These are phyloP conservation scores for Talaromyces ruber DNA, from an alignment of 495 filamentous ascomycete genomes.

Conservation along the genomic window DNA sequence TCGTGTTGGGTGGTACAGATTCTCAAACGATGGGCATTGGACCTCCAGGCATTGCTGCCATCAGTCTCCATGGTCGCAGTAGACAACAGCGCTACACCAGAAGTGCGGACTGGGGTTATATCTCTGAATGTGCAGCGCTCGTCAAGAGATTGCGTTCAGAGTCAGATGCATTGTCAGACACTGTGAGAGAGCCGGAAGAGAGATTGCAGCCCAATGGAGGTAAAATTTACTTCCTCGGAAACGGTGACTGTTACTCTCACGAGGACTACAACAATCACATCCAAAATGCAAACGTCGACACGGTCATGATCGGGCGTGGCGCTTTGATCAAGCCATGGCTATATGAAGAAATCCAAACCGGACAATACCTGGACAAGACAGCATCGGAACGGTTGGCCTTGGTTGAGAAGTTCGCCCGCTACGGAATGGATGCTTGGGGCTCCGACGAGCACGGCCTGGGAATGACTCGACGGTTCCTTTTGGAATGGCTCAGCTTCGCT, in stretches of 20 bases:
- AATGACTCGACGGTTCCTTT: conserved; percentile 76
- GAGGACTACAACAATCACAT: conserved; percentile 77
- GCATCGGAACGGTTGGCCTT: conserved; percentile 77
- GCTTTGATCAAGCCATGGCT: conserved; percentile 96
- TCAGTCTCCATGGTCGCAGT: conserved; percentile 89
- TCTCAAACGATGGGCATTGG: conserved; percentile 50
- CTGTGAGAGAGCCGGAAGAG: conserved; percentile 63
- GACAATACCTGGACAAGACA: conserved; percentile 92
- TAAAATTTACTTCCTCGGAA: conserved; percentile 83
- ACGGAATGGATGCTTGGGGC: conserved; percentile 90
- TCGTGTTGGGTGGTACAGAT: conserved; percentile 69
- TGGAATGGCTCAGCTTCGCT: conserved; percentile 92
- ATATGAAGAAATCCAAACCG: conserved; percentile 87
- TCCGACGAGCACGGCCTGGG: conserved; percentile 89
- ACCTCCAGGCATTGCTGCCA: conserved; percentile 74
- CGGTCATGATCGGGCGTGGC: conserved; percentile 85
- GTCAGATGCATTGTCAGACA: conserved; percentile 58
- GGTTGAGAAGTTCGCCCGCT: conserved; percentile 79
- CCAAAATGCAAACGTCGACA: conserved; percentile 67
- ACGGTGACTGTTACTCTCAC: conserved; percentile 93
- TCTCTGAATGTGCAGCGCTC: conserved; percentile 77
- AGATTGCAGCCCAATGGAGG: conserved; percentile 51
- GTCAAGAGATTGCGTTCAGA: conserved; percentile 68
- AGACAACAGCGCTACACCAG: conserved; percentile 90
- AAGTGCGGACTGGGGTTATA: conserved; percentile 86